Conservation (phyloP, 768 basidiomycete genomes). For the Suillus brevipes region DNA sequence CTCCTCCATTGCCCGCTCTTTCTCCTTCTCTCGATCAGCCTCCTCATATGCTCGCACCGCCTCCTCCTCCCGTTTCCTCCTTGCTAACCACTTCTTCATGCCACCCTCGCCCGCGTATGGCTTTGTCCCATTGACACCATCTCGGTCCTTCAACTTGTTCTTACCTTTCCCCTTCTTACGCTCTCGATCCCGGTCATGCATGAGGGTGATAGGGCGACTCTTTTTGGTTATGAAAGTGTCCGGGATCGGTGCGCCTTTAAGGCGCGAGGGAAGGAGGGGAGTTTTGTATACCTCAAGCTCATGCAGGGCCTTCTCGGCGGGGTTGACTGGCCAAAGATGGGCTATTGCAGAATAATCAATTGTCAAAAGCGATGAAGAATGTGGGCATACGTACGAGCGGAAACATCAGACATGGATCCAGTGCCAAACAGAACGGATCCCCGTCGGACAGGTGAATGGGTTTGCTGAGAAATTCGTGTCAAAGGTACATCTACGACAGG, state of each 20-base stretch:
- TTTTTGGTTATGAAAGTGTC: slow-evolving; percentile 64
- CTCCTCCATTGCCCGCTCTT: slow-evolving; percentile 35
- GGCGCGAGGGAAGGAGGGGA: slow-evolving; percentile 67
- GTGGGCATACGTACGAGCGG: slow-evolving; percentile 30
- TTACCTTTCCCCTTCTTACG: slow-evolving; percentile 41
- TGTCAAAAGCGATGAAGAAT: slow-evolving; percentile 11
- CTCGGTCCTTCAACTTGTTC: slow-evolving; percentile 37
- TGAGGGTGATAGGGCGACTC: slow-evolving; percentile 46
- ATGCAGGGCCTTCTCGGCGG: slow-evolving; percentile 67
- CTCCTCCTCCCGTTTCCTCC: slow-evolving; percentile 57
- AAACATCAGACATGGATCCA: slow-evolving; percentile 34
- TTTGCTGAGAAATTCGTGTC: slow-evolving; percentile 32
- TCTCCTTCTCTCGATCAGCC: slow-evolving; percentile 30
- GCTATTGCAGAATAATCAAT: slow-evolving; percentile 25
- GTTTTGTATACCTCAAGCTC: slow-evolving; percentile 80
- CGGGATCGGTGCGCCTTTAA: slow-evolving; percentile 44
- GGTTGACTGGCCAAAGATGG: slow-evolving; percentile 39
- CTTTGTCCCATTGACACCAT: slow-evolving; percentile 55
- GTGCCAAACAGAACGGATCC: slow-evolving; percentile 52
- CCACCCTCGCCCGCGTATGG: slow-evolving; percentile 80
- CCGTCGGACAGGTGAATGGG: slow-evolving; percentile 51
- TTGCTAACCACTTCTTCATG: slow-evolving; percentile 73
- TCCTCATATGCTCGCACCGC: slow-evolving; percentile 31
- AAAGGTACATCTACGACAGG: background rate
- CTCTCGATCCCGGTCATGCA: slow-evolving; percentile 55